Base-by-base conservation (phyloP, 1,284 basidiomycete genomes). In the Ceratobasidium papillatum region DNA sequence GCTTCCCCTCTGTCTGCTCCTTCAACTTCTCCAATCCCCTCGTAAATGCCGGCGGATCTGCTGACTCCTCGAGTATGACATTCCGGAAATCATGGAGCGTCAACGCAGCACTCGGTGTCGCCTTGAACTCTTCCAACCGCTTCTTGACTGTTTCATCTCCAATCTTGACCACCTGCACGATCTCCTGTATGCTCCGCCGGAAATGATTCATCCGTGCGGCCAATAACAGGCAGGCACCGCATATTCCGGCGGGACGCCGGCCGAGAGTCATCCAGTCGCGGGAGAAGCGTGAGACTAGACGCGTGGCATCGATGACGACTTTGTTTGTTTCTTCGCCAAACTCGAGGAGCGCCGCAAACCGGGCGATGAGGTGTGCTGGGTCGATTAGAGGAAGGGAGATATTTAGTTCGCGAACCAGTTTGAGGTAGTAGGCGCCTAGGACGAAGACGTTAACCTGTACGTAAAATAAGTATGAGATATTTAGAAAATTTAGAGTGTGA, bases 141-240 rank as follows among this genome's bases (percentile, higher is more conserved):
- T 97, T 97, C 83, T 92, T 91, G 72, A 99, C 85, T 2, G 98
- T 99, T 7, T 91, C 91, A 78, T 99, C 96, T 32, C 96, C 95
- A 77, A 99, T 98, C 84, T 99, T 99, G 79, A 99, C 98, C 8
- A 99, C 96, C 81, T 98, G 95, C 12, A 99, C 96, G 68, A 99
- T 92, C 82, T 99, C 98, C 80, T 96, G 93, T 1, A 99, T 87
- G 27, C 91, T 94, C 56, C 98, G 87, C 47, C 96, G 86, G 80
- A 98, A 99, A 81, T 98, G 96, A 83, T 98, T 98, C 98, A 99
- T 99, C 25, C 98, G 90, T 38, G 96, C 97, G 0, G 98, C 98
- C 22, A 99, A 89, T 47, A 99, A 87, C 17, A 99, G 87, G 43
- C 94, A 95, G 0, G 98, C 98, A 36, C 98, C 98, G 81, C 97